phyloP scores from a whole-genome alignment of 1,284 basidiomycete genomes.

The Malassezia nana region DNA sequence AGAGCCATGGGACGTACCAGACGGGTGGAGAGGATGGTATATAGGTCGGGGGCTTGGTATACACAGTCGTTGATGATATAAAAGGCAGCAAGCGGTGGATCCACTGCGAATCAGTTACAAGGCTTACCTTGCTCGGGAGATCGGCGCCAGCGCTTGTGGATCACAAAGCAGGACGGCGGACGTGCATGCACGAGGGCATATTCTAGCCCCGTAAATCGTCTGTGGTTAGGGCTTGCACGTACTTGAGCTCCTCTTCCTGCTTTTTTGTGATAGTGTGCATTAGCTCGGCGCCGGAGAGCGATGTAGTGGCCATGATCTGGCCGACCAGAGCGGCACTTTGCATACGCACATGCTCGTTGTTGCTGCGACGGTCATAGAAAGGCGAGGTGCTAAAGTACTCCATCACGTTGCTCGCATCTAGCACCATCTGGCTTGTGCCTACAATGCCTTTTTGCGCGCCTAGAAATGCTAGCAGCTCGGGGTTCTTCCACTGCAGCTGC shows the following conservation, averaged over 20 bases:
- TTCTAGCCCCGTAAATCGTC: constrained; percentile 36
- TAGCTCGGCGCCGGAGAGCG: constrained; percentile 4
- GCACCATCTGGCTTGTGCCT: constrained; percentile 1
- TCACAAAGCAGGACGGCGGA: constrained; percentile 27
- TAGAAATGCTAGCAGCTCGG: constrained; percentile 34
- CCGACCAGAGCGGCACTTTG: constrained; percentile 23
- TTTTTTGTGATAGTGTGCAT: constrained; percentile 2
- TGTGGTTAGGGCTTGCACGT: constrained; percentile 2
- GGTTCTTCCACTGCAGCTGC: constrained; percentile 39
- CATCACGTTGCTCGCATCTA: constrained; percentile 33
- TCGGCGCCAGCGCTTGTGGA: constrained; percentile 32
- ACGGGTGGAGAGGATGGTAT: constrained; percentile 29
- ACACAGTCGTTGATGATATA: constrained; percentile 39
- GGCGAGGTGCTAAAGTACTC: constrained; percentile 41
- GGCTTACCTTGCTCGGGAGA: constrained; percentile 15
- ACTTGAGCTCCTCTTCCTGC: constrained; percentile 28
- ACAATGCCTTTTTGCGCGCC: constrained; percentile 20
- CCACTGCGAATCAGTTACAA: neutral
- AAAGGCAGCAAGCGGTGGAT: constrained; percentile 28
- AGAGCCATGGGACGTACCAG: constrained; percentile 20
- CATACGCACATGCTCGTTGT: constrained; percentile 46
- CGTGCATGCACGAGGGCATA: constrained; percentile 33
- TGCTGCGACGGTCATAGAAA: constrained; percentile 39
- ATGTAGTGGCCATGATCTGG: neutral
- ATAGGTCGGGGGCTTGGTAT: constrained; percentile 41